Percentiles rank a stretch among this genome's conserved stretches.
Evolutionary conservation across 345 rosid species (phyloP).

Genomic region (Linum trigynum): DNA sequence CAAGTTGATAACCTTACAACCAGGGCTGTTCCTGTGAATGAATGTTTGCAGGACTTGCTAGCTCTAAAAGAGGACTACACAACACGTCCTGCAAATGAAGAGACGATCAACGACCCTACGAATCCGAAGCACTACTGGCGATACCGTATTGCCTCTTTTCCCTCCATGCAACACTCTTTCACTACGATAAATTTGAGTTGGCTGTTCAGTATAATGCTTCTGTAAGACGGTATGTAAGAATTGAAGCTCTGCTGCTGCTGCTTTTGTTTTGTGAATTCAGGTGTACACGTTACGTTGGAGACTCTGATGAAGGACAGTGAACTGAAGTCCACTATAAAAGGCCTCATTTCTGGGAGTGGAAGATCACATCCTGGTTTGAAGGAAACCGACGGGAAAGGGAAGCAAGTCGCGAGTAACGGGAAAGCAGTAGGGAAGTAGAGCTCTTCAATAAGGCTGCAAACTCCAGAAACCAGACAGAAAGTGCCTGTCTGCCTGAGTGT

Average conservation of each 20-base stretch:
- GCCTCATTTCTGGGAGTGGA: slow-evolving; percentile 59
- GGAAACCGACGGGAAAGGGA: slow-evolving; percentile 11
- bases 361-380: slow-evolving; percentile 45
- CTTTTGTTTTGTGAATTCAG: slow-evolving; percentile 24
- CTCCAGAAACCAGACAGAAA: background rate
- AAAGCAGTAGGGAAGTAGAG: slow-evolving; percentile 22
- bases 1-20: too few relatives aligned
- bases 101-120: slow-evolving; percentile 93
- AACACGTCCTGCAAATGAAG: slow-evolving; percentile 75
- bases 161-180: background rate
- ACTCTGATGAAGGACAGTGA: slow-evolving; percentile 56
- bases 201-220: background rate
- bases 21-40: background rate
- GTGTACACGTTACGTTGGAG: slow-evolving; percentile 81
- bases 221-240: background rate
- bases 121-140: slow-evolving; percentile 98
- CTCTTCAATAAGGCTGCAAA: background rate
- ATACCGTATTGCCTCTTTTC: slow-evolving; percentile 58
- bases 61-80: slow-evolving; percentile 74
- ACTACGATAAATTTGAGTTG: background rate
- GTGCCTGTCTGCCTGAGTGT: too few relatives aligned
- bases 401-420: slow-evolving; percentile 14
- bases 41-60: slow-evolving; percentile 58
- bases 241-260: background rate
- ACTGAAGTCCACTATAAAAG: slow-evolving; percentile 47